Conservation (phyloP, 2,329 filamentous ascomycete species). For the Botrytis paeoniae region DNA sequence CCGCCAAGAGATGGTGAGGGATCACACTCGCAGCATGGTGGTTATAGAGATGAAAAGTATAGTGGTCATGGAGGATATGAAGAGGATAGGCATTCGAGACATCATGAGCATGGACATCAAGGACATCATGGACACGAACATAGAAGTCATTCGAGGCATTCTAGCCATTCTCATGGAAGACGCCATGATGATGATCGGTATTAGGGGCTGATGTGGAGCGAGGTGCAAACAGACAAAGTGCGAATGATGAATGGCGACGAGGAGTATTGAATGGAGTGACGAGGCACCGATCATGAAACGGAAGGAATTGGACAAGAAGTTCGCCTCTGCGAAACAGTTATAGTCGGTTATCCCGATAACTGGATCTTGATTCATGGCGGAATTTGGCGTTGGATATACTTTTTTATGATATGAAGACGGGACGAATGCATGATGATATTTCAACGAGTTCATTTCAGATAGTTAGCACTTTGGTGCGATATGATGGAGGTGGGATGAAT, state of each 20-base stretch:
- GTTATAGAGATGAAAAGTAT: constrained; percentile 8
- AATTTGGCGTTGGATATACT: constrained; percentile 5
- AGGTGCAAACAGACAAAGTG: not conserved
- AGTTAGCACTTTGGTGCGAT: not conserved
- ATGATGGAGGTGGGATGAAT: not conserved
- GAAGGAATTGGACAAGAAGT: not conserved
- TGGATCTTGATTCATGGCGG: not conserved
- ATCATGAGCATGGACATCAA: constrained; percentile 6
- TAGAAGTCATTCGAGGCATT: constrained; percentile 9
- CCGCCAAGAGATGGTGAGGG: not conserved
- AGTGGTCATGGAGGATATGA: constrained; percentile 1
- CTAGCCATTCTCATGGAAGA: constrained; percentile 3
- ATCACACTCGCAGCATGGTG: not conserved
- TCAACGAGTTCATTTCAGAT: not conserved
- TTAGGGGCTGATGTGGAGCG: not conserved
- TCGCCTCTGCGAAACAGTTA: not conserved
- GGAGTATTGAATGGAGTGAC: not conserved
- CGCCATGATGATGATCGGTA: constrained; percentile 8
- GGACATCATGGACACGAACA: not conserved
- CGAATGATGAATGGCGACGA: not conserved
- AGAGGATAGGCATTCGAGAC: constrained; percentile 10
- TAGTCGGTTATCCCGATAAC: not conserved
- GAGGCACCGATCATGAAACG: not conserved
- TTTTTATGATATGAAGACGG: not conserved
- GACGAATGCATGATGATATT: not conserved